Evolutionary conservation across 169 alveolate genomes (phyloP).

Genomic region (Toxoplasma gondii): DNA sequence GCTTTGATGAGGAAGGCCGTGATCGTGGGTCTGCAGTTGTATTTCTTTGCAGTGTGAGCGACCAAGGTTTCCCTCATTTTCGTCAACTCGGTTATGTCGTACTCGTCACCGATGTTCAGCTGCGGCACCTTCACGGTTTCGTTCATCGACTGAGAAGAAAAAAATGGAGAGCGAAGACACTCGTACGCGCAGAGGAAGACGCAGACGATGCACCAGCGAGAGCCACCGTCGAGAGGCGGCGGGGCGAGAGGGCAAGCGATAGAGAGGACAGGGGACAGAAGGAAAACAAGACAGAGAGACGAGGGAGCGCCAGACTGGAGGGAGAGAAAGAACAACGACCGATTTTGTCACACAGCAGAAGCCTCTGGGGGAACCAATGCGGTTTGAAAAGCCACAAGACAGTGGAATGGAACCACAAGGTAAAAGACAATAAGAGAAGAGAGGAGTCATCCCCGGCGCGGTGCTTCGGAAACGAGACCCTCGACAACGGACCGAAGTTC

Average conservation of each 20-base stretch:
- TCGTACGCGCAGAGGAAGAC: neutral
- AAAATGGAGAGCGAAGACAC: slow-evolving; percentile 28
- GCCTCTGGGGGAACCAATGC: too few relatives aligned
- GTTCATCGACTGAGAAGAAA: slow-evolving; percentile 82
- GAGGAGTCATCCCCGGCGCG: too few relatives aligned
- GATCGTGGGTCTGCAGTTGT: slow-evolving; percentile 81
- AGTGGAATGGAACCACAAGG: too few relatives aligned
- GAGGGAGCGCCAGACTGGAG: neutral
- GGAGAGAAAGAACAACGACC: too few relatives aligned
- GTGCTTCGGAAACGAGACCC: too few relatives aligned
- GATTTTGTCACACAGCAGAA: neutral
- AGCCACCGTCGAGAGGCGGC: too few relatives aligned
- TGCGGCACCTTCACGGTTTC: slow-evolving; percentile 84
- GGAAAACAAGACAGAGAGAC: neutral
- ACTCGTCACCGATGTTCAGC: slow-evolving; percentile 79
- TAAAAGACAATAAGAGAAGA: too few relatives aligned
- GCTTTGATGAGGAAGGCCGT: slow-evolving; percentile 92
- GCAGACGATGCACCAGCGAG: too few relatives aligned
- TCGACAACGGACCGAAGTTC: too few relatives aligned
- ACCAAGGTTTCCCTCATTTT: slow-evolving; percentile 39
- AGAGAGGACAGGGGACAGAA: neutral
- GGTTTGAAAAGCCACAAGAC: too few relatives aligned
- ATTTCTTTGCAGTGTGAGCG: slow-evolving; percentile 25
- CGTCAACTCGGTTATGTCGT: slow-evolving; percentile 74
- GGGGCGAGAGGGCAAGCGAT: too few relatives aligned